A percentile compares a stretch with the other conserved stretches of the same genome.
These are phyloP conservation scores for Cornus florida DNA, from an alignment of 148 eudicot species.

Conservation along the genomic window DNA sequence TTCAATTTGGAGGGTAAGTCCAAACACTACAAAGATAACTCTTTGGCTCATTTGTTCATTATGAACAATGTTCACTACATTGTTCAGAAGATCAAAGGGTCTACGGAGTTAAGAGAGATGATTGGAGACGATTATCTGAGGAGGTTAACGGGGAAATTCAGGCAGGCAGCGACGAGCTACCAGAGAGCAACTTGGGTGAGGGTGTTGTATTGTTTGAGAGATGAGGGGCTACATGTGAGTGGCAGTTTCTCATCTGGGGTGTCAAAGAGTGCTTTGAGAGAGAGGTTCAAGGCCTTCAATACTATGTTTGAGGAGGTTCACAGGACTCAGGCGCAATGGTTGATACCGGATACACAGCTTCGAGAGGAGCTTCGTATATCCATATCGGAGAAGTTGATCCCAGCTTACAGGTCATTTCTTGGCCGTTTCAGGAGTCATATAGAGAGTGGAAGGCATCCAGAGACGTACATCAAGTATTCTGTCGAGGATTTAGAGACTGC, in stretches of 20 bases:
- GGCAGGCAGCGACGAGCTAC: slow-evolving; percentile 63
- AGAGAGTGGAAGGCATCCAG: slow-evolving; percentile 80
- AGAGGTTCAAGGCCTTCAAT: slow-evolving; percentile 77
- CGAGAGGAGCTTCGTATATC: slow-evolving; percentile 79
- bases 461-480: slow-evolving; percentile 73
- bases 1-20: slow-evolving; percentile 72
- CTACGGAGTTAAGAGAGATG: slow-evolving; percentile 66
- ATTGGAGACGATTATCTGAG: slow-evolving; percentile 69
- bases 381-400: slow-evolving; percentile 71
- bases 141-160: slow-evolving; percentile 56
- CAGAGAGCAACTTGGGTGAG: slow-evolving; percentile 65
- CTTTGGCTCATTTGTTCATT: slow-evolving; percentile 69
- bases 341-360: slow-evolving; percentile 71
- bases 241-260: slow-evolving; percentile 74
- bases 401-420: slow-evolving; percentile 77
- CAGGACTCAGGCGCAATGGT: slow-evolving; percentile 69
- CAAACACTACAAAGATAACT: slow-evolving; percentile 53
- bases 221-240: slow-evolving; percentile 80
- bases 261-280: slow-evolving; percentile 69
- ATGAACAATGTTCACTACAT: slow-evolving; percentile 92
- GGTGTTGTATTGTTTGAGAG: slow-evolving; percentile 75
- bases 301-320: slow-evolving; percentile 86
- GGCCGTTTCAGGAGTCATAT: slow-evolving; percentile 72
- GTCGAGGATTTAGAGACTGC: slow-evolving; percentile 76
- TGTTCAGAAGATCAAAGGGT: slow-evolving; percentile 70